These are phyloP conservation scores for barley (Hordeum vulgare) DNA, from an alignment of 176 grass and related monocot genomes.

Conservation along the genomic window DNA sequence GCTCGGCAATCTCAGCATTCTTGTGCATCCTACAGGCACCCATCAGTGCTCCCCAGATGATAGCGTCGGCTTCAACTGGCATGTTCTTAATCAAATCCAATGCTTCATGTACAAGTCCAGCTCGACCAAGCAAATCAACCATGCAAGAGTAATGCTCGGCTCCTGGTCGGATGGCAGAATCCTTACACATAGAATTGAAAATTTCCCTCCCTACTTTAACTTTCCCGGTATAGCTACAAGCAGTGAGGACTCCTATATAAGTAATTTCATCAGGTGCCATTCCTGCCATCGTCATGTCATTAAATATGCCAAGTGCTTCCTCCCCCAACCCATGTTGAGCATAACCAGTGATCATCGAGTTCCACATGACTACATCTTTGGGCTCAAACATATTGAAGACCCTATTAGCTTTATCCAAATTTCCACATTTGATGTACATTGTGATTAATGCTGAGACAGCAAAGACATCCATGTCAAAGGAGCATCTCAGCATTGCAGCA, in stretches of 20 bases:
- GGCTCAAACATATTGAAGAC: conserved; percentile 48
- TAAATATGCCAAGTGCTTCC: conserved; percentile 55
- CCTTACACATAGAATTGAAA: conserved; percentile 54
- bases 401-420: conserved; percentile 48
- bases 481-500: conserved; percentile 43
- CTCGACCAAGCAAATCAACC: conserved; percentile 77
- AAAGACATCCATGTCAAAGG: conserved; percentile 47
- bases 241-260: conserved; percentile 68
- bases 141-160: conserved; percentile 67
- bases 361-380: conserved; percentile 84
- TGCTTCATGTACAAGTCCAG: conserved; percentile 55
- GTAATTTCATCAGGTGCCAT: conserved; percentile 60
- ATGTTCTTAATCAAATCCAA: conserved; percentile 58
- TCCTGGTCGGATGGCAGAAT: conserved; percentile 35
- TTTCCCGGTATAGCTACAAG: conserved; percentile 78
- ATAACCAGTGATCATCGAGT: conserved; percentile 80
- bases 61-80: conserved; percentile 55
- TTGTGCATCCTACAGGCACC: conserved; percentile 74
- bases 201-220: conserved; percentile 53
- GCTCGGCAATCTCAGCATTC: conserved; percentile 61
- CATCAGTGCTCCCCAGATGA: conserved; percentile 74
- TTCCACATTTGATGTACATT: conserved; percentile 70
- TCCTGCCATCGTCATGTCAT: conserved; percentile 41
- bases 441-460: conserved; percentile 63
- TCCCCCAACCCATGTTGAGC: conserved; percentile 71